Base-by-base conservation (phyloP, 176 grass and related monocot species). In the Dendrocalamus sinicus region DNA sequence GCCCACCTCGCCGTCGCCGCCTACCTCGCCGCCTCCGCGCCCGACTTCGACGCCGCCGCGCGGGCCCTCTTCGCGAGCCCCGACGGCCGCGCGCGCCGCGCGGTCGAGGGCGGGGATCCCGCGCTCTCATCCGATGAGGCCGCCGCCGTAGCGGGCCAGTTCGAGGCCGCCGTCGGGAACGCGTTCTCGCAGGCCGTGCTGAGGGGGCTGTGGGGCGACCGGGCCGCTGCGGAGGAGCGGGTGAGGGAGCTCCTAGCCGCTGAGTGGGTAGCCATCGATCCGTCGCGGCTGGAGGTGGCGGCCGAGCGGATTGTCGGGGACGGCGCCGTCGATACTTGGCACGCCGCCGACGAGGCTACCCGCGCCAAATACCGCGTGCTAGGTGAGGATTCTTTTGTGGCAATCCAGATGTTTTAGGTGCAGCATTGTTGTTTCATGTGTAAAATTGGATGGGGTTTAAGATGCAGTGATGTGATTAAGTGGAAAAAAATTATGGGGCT, bases 241-340 rank as follows among this genome's bases (percentile, higher is more conserved):
- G 75, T 92, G 59, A 79, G 51, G 79, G 79, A 83, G 35, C 75
- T 87, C 79, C 72, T 92, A 51, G 67, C 13, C 8, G 59, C 61
- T 11, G 83, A 92, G 53, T 86, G 86, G 86, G 69, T 61, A 9
- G 69, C 73, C 9, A 61, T 92, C 55, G 90, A 69, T 2, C 90
- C 67, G 13, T 89, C 90, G 11, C 46, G 17, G 78, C 70, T 92
- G 51, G 90, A 80, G 61, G 7, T 15, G 43, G 83, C 61, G n/a
- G 87, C 83, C 2, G 53, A 84, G 80, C 74, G 37, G 68, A 79
- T 92, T 35, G 75, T 75, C 4, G 87, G 90, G 53, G 74, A 89
- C 16, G 77, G 46, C 0, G 78, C 86, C 9, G 8, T 67, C 12
- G 73, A 82, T 72, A 67, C 66, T 8, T 91, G 90, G 87, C 74